Evolutionary conservation across 164 flowering plant species (phyloP), one percentile per base, ranked within the genome.

Genomic region (Malania oleifera): DNA sequence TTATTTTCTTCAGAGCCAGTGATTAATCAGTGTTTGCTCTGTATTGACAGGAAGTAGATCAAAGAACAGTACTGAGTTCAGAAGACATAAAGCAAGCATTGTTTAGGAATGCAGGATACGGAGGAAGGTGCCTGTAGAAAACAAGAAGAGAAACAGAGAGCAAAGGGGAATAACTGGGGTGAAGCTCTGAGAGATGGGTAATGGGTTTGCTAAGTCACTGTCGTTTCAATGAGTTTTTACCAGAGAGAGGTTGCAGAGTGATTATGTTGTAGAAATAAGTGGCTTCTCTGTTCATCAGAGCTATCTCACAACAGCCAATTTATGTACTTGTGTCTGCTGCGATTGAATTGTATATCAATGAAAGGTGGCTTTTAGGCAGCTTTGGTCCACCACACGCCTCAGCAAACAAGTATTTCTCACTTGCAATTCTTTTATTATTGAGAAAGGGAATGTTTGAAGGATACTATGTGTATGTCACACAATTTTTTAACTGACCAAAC

Each of bases 51-150:
- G 93, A 76, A 12, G n/a, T 63, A 75, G 91, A 84, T 71, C 75
- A 76, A 34, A 81, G 74, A 51, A 37, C 54, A 60, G 11, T 65
- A 23, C 9, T 75, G 22, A 76, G 67, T 60, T 63, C 81, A 40
- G 91, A 86, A 67, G 91, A 91, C 28, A 77, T 91, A 68, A 88
- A 84, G 82, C 87, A 86, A 64, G 81, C 86, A 57, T 64, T 91
- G 17, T 78, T 86, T 56, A 80, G 80, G 64, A 91, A 79, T 71
- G 91, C 98, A 37, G 96, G 98, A 27, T 86, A 86, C 74, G 98
- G 90, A 66, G 98, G 95, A 62, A 82, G 77, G 69, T 88, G 86
- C 64, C 59, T 78, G 66, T 81, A 76, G 79, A 40, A 10, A 40
- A 5, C 2, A 24, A 31, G 34, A 29, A 48, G 65, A 45, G 40